Conservation (phyloP, 2,329 filamentous ascomycete genomes). For the Beauveria rudraprayagi region DNA sequence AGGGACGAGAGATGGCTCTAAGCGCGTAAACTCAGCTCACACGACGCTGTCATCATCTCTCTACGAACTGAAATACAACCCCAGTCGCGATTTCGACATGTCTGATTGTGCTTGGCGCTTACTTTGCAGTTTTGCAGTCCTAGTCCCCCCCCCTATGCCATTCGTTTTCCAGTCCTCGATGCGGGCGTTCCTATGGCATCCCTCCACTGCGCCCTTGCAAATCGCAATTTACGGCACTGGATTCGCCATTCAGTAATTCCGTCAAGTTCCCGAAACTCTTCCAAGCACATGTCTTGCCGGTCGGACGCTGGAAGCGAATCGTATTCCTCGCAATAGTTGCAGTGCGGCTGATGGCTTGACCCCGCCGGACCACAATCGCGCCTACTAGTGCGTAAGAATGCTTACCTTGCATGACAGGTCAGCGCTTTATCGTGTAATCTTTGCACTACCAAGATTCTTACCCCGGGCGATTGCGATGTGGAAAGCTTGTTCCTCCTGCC, state of each 20-base stretch:
- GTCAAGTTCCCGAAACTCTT: not conserved
- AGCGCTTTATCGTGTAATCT: not conserved
- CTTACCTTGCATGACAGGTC: conserved; percentile 2
- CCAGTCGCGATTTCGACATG: not conserved
- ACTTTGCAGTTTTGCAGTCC: not conserved
- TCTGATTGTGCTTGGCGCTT: not conserved
- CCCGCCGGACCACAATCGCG: not conserved
- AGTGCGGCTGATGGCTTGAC: not conserved
- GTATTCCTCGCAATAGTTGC: not conserved
- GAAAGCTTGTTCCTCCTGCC: not conserved
- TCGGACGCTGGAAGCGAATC: not conserved
- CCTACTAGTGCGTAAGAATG: not conserved
- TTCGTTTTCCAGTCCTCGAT: not conserved
- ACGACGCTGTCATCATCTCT: not conserved
- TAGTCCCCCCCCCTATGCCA: not conserved
- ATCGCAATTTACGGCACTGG: not conserved
- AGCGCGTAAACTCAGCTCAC: not conserved
- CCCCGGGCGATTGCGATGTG: not conserved
- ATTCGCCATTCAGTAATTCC: not conserved
- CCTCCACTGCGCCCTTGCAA: not conserved
- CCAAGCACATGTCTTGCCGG: not conserved
- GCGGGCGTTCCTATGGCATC: not conserved
- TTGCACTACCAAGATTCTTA: not conserved
- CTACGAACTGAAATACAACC: not conserved
- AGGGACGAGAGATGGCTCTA: not conserved